Conservation (phyloP, 306 rosid species). For the Luffa acutangula region DNA sequence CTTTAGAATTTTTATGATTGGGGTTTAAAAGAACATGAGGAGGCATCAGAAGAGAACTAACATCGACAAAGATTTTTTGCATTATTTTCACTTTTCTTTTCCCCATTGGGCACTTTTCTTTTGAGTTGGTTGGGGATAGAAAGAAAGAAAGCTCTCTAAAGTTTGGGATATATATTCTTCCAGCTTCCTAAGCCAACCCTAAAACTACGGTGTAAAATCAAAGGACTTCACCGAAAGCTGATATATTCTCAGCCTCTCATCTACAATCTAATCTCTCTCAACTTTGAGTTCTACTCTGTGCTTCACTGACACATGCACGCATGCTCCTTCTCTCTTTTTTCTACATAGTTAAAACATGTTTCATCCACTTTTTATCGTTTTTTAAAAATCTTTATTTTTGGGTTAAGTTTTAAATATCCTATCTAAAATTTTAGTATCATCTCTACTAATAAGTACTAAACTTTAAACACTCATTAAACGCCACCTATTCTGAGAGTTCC, state of each 20-base stretch:
- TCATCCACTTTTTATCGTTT: background rate
- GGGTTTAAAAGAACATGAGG: background rate
- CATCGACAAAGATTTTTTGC: background rate
- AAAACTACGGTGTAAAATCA: background rate
- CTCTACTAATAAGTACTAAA: background rate
- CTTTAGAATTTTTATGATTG: background rate
- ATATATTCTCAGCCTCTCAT: background rate
- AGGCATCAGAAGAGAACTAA: background rate
- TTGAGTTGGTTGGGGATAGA: background rate
- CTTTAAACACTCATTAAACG: background rate
- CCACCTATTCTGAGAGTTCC: too few relatives aligned
- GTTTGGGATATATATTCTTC: background rate
- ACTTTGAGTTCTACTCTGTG: background rate
- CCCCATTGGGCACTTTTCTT: background rate
- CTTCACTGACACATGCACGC: background rate
- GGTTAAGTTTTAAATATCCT: background rate
- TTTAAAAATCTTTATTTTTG: background rate
- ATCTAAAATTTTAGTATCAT: background rate
- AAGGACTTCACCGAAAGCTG: background rate
- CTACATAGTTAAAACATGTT: background rate
- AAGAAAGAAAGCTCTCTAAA: background rate
- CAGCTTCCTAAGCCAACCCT: background rate
- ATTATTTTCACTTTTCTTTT: background rate
- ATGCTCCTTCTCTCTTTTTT: background rate
- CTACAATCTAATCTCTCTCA: background rate